Percentiles rank a stretch among this genome's conserved stretches.
These are phyloP conservation scores for Starmerella bombi DNA, from an alignment of 805 yeast species.

Conservation along the genomic window DNA sequence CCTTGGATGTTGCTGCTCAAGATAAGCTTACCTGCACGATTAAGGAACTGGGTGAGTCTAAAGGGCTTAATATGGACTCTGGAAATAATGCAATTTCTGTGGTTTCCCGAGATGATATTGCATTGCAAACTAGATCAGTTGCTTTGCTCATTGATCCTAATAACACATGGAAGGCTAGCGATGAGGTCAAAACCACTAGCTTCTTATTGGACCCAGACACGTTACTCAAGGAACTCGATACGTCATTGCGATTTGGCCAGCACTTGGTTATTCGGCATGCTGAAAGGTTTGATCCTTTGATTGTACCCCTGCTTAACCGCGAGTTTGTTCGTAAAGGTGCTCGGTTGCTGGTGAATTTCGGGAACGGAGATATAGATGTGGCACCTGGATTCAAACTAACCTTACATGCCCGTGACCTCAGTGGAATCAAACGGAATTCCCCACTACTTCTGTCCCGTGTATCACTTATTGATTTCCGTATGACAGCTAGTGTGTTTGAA, in stretches of 20 bases:
- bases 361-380: slow-evolving; percentile 51
- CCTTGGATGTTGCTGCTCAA: slow-evolving; percentile 39
- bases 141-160: slow-evolving; percentile 69
- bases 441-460: slow-evolving; percentile 52
- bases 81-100: slow-evolving; percentile 31
- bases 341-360: slow-evolving; percentile 46
- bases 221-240: slow-evolving; percentile 56
- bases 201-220: slow-evolving; percentile 55
- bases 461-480: slow-evolving; percentile 52
- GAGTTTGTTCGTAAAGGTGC: slow-evolving; percentile 60
- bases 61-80: slow-evolving; percentile 13
- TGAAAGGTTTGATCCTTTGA: slow-evolving; percentile 63
- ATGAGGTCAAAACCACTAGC: slow-evolving; percentile 29
- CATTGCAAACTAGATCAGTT: slow-evolving; percentile 30
- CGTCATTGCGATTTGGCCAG: slow-evolving; percentile 75
- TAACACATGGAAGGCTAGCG: slow-evolving; percentile 1
- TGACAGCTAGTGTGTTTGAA: slow-evolving; percentile 56
- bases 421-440: slow-evolving; percentile 29
- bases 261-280: slow-evolving; percentile 61
- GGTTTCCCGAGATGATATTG: slow-evolving; percentile 49
- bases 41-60: slow-evolving; percentile 30
- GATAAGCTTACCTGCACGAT: slow-evolving; percentile 22
- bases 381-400: slow-evolving; percentile 49
- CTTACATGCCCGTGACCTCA: slow-evolving; percentile 48
- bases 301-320: slow-evolving; percentile 46